Evolutionary conservation across 441 rosid species (phyloP), one percentile per base, ranked within the genome.

Genomic region (Kokia cookei): DNA sequence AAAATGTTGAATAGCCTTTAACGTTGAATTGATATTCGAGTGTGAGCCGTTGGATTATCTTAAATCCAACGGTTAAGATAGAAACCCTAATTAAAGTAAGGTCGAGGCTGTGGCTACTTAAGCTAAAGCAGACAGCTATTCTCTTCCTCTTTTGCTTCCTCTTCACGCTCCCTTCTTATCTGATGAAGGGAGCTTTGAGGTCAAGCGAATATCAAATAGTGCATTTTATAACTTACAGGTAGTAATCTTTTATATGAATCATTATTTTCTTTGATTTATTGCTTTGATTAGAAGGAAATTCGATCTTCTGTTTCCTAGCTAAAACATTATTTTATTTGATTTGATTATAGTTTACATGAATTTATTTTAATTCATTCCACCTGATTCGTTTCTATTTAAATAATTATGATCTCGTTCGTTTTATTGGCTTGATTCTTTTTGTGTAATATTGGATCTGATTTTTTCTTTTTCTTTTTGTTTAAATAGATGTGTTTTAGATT

Each of bases 11-110:
- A 54, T 19, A 17, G 5, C 12, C 53, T 24, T 22, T 0, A 37
- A 50, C 32, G 64, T 6, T 14, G 53, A 10, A n/a, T 47, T 42
- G 15, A 17, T 35, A 40, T 37, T 70, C 24, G 12, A 15, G 11
- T 35, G 3, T 37, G 1, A 9, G 10, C 60, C 69, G 3, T 72
- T 27, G 24, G 58, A 72, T 61, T 60, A 45, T 3, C 3, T 3
- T 4, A 1, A 62, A 72, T 73, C 75, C 60, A 62, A 73, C 37
- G 40, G 61, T 2, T 5, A 8, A 50, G 14, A 61, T 9, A 29
- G 26, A 73, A 73, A 73, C 48, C 69, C 75, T 61, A 73, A 45
- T 32, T 29, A n/a, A 35, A 35, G 43, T 48, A 48, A 29, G 50
- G 47, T 47, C 12, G 8, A 9, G 40, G 15, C 40, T 2, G 29